Evolutionary conservation across 78 protist genomes (phyloP), one percentile per base, ranked within the genome.

Genomic region (Trichosphaerium sp.): DNA sequence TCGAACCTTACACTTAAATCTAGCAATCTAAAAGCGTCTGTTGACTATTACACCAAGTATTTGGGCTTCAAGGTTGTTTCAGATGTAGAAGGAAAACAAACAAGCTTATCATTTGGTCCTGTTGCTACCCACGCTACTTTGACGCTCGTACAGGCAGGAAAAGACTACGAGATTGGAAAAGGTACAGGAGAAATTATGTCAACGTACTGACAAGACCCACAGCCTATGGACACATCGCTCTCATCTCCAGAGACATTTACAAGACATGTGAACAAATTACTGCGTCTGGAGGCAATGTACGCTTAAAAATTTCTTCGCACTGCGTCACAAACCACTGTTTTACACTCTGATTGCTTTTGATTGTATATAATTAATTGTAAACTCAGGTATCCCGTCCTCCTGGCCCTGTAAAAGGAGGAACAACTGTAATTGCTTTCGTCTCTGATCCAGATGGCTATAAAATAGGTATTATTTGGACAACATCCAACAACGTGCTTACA

Each of bases 161-260:
- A 35, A 10, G 10, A 54, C 31, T 10, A 37, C 11, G 8, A 10
- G 59, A 8, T 5, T 15, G 10, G 35, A 14, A 11, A 10, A 55
- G 14, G n/a, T n/a, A n/a, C n/a, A n/a, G n/a, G n/a, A n/a, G n/a
- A n/a, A n/a, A n/a, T 18, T 0, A 2, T 55, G 8, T 37, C 8
- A 54, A 15, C 10, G 32, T 37, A 15, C 32, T 55, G 18, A 2
- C 57, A 28, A 57, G 26, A 14, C 59, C 12, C 48, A 62, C 12
- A 23, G 79, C 79, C 7, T 73, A 57, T 73, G 79, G 79, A 26
- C 79, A 73, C 28, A 61, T 73, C 35, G 79, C 79, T 2, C 43
- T 73, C 44, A 68, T 71, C 34, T 65, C 44, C 10, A 65, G 57
- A 25, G 28, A 73, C 28, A 56, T 73, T 12, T 14, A 52, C 14